Percentiles rank a stretch among this genome's conserved stretches.
These are phyloP conservation scores for Tubosaeta brunneosetosa DNA, from an alignment of 768 basidiomycete species.

Conservation along the genomic window DNA sequence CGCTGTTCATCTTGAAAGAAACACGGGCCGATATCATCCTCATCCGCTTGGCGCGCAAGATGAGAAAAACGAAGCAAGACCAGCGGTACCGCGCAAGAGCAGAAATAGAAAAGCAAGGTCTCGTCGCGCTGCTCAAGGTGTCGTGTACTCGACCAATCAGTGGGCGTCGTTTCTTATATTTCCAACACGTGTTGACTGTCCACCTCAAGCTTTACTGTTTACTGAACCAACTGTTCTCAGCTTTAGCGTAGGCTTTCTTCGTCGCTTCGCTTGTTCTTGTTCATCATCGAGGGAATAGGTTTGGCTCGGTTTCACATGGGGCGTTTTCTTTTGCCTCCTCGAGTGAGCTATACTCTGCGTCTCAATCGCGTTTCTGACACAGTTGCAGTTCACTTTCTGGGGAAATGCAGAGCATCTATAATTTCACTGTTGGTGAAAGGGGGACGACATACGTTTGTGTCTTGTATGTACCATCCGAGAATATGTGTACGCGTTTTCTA, in stretches of 20 bases:
- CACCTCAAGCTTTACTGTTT: conserved; percentile 18
- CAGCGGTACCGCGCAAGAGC: conserved; percentile 54
- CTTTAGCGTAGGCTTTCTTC: conserved; percentile 53
- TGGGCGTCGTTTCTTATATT: conserved; percentile 35
- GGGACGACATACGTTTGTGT: conserved; percentile 60
- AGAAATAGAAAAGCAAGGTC: conserved; percentile 56
- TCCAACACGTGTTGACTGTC: background rate
- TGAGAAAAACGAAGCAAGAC: conserved; percentile 65
- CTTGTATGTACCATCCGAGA: conserved; percentile 35
- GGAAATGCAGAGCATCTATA: conserved; percentile 53
- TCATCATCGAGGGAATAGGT: conserved; percentile 36
- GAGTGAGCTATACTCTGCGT: conserved; percentile 36
- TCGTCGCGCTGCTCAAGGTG: conserved; percentile 59
- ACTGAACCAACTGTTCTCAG: conserved; percentile 67
- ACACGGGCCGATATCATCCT: conserved; percentile 72
- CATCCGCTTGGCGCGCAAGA: conserved; percentile 53
- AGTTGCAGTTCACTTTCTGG: conserved; percentile 47
- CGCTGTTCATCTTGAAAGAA: conserved; percentile 61
- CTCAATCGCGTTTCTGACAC: conserved; percentile 1
- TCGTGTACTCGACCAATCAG: conserved; percentile 70
- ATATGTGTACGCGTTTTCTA: background rate
- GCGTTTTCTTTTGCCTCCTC: conserved; percentile 64
- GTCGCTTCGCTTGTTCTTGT: background rate
- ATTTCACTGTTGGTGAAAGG: conserved; percentile 53
- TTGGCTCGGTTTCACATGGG: conserved; percentile 77